These are phyloP conservation scores for Chlamydomonas reinhardtii DNA, from an alignment of 163 green algal genomes.

Conservation along the genomic window DNA sequence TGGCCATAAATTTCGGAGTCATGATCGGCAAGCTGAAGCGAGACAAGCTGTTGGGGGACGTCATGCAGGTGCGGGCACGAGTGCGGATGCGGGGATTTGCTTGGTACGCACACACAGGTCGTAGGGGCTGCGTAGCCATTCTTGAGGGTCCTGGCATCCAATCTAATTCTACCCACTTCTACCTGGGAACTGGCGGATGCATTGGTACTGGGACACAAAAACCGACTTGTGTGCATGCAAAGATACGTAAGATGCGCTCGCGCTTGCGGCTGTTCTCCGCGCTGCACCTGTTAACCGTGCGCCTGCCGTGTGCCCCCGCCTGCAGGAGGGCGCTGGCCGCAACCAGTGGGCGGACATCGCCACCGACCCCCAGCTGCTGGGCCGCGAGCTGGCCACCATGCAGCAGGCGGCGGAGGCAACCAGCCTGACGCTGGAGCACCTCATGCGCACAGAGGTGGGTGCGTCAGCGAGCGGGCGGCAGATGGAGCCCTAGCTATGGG, in stretches of 20 bases:
- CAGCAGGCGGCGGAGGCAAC: constrained; percentile 47
- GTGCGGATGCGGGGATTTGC: not conserved
- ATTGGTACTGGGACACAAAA: no score
- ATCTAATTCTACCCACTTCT: no score
- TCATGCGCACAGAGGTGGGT: not conserved
- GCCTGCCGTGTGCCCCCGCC: no score
- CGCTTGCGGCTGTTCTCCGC: no score
- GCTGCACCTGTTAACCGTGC: no score
- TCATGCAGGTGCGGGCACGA: constrained; percentile 38
- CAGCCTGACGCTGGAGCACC: constrained; percentile 23
- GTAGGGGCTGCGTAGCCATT: no score
- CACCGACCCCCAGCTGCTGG: not conserved
- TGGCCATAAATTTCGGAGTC: constrained; percentile 54
- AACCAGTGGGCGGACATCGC: constrained; percentile 34
- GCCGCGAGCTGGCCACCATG: constrained; percentile 35
- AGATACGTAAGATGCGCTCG: no score
- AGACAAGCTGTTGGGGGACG: constrained; percentile 50
- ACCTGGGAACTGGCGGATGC: no score
- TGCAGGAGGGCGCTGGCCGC: constrained; percentile 7
- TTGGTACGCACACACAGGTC: no score
- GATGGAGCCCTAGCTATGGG: not conserved
- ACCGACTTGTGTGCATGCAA: no score
- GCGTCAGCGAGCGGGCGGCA: not conserved
- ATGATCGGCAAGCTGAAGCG: constrained; percentile 61
- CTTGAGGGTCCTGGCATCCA: no score